Conservation (phyloP, 164 flowering plant species). For the Macadamia integrifolia region DNA sequence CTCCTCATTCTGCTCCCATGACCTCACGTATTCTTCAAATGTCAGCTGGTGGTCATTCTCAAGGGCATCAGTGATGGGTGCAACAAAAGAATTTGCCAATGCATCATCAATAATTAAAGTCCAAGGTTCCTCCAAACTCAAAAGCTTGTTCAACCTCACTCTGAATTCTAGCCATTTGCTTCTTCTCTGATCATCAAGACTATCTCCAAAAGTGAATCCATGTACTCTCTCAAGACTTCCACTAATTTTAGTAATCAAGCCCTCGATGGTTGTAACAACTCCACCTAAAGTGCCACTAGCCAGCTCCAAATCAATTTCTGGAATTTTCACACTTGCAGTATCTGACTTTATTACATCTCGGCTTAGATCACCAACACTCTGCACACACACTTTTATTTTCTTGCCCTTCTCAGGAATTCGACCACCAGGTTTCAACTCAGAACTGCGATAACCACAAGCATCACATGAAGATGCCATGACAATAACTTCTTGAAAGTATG, state of each 20-base stretch:
- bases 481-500: constrained; percentile 93
- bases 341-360: constrained; percentile 98
- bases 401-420: constrained; percentile 75
- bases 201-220: constrained; percentile 91
- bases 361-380: constrained; percentile 59
- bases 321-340: constrained; percentile 75
- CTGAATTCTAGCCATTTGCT: constrained; percentile 74
- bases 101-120: constrained; percentile 81
- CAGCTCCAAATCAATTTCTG: constrained; percentile 89
- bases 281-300: constrained; percentile 92
- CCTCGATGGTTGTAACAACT: constrained; percentile 86
- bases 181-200: constrained; percentile 57
- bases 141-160: constrained; percentile 58
- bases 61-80: constrained; percentile 72
- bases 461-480: constrained; percentile 97
- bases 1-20: constrained; percentile 97
- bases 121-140: constrained; percentile 77
- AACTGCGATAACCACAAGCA: constrained; percentile 84
- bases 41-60: constrained; percentile 74
- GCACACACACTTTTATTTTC: constrained; percentile 53
- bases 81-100: constrained; percentile 81
- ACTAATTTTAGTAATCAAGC: constrained; percentile 73
- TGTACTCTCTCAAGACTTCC: constrained; percentile 95
- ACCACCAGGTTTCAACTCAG: constrained; percentile 98
- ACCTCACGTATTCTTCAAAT: constrained; percentile 89